Conservation (phyloP, 257 asterid genomes). For the Solanum medicagineum region DNA sequence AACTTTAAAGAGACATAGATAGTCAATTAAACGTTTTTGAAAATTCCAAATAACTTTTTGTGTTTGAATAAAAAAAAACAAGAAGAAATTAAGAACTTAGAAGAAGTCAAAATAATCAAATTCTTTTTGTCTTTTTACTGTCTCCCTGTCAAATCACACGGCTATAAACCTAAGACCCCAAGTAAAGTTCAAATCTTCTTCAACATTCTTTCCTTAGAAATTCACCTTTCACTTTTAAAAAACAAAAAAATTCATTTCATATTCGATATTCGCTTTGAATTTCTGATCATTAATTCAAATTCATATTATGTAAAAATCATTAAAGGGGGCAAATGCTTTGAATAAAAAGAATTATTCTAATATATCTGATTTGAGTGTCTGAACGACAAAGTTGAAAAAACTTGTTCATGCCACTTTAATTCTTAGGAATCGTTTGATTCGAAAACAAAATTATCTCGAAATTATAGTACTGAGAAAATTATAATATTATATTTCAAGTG, state of each 20-base stretch:
- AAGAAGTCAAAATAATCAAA: constrained; percentile 7
- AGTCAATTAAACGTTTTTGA: constrained; percentile 17
- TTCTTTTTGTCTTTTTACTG: not conserved
- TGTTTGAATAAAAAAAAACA: no score
- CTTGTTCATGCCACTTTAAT: not conserved
- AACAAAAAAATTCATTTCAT: not conserved
- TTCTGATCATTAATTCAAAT: no score
- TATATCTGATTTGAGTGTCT: no score
- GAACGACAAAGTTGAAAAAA: accelerated
- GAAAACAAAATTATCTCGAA: accelerated
- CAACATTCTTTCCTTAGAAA: not conserved
- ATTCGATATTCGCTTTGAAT: accelerated
- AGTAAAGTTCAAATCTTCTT: constrained; percentile 2
- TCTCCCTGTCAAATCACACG: constrained; percentile 14
- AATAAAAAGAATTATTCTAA: no score
- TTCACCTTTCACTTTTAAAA: not conserved
- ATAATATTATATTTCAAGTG: not conserved
- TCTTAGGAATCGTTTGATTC: accelerated
- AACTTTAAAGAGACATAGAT: not conserved
- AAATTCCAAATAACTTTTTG: not conserved
- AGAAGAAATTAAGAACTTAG: not conserved
- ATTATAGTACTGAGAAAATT: not conserved
- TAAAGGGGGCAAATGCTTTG: no score
- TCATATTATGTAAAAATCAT: accelerated
- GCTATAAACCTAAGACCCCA: not conserved